phyloP scores from a whole-genome alignment of 2,329 filamentous ascomycete species.

The Botrytis medusae region DNA sequence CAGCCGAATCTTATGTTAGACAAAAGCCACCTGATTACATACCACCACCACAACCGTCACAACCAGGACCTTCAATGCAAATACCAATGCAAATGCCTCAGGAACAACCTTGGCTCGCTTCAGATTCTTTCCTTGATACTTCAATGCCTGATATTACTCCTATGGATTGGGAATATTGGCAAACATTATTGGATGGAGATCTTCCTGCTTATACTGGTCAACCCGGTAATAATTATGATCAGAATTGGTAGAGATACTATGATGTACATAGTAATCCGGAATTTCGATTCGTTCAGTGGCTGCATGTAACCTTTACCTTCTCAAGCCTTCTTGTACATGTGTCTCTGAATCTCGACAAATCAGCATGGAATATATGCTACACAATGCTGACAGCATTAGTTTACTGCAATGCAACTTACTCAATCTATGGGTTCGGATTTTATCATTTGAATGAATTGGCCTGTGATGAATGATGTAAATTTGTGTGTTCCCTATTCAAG shows the following conservation, averaged over 20 bases:
- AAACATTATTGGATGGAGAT: slow-evolving; percentile 37
- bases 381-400: not conserved
- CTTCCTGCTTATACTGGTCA: slow-evolving; percentile 27
- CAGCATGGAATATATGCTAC: not conserved
- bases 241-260: not conserved
- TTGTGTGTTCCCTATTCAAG: not conserved
- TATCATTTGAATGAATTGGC: not conserved
- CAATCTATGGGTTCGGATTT: not conserved
- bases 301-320: not conserved
- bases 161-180: slow-evolving; percentile 39
- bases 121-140: slow-evolving; percentile 26
- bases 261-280: not conserved
- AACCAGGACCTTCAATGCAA: slow-evolving; percentile 3
- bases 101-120: slow-evolving; percentile 11
- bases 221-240: not conserved
- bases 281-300: not conserved
- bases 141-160: slow-evolving; percentile 32
- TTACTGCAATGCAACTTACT: not conserved
- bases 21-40: slow-evolving; percentile 17
- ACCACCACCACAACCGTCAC: not conserved
- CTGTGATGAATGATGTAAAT: not conserved
- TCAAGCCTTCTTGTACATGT: not conserved
- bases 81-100: not conserved
- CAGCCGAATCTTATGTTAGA: slow-evolving; percentile 14
- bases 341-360: not conserved